These are phyloP conservation scores for Xylona heveae DNA, from an alignment of 495 filamentous ascomycete genomes.

Conservation along the genomic window DNA sequence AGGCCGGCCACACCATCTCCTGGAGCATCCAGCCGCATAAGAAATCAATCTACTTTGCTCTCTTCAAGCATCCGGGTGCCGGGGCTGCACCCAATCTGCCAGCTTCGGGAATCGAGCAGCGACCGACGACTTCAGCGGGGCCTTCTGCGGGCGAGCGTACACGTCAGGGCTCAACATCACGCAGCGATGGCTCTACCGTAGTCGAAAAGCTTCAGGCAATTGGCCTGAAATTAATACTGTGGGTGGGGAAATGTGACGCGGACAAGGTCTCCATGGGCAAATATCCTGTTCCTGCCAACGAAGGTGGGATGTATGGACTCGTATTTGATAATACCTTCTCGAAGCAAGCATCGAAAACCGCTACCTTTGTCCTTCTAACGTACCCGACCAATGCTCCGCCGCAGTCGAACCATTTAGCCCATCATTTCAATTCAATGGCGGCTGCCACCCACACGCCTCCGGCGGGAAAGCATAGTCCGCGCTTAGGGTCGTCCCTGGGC, in stretches of 20 bases:
- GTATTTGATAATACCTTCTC: slow-evolving; percentile 99
- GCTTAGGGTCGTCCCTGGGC: no score
- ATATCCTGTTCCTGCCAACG: slow-evolving; percentile 47
- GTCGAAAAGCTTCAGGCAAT: slow-evolving; percentile 67
- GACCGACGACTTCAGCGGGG: neutral
- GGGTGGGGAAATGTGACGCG: slow-evolving; percentile 87
- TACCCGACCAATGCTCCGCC: slow-evolving; percentile 74
- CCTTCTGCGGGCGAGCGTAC: neutral
- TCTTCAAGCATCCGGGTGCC: slow-evolving; percentile 86
- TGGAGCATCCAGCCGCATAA: slow-evolving; percentile 96
- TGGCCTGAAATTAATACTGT: slow-evolving; percentile 68
- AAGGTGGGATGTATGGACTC: slow-evolving; percentile 85
- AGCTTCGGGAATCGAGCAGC: slow-evolving; percentile 23
- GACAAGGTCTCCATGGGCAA: slow-evolving; percentile 89
- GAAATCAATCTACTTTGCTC: slow-evolving; percentile 94
- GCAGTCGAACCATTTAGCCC: slow-evolving; percentile 50
- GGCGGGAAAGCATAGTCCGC: slow-evolving; percentile 17
- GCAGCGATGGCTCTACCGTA: slow-evolving; percentile 33
- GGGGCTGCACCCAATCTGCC: slow-evolving; percentile 30
- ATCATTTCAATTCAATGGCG: slow-evolving; percentile 25
- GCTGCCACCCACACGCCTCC: slow-evolving; percentile 27
- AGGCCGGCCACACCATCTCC: slow-evolving; percentile 74
- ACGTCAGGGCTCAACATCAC: slow-evolving; percentile 13
- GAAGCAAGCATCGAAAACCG: slow-evolving; percentile 83
- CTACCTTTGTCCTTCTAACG: slow-evolving; percentile 81